Percentiles rank a stretch among this genome's conserved stretches.
Evolutionary conservation across 257 asterid genomes (phyloP).

Genomic region (Solanum pinnatisectum): DNA sequence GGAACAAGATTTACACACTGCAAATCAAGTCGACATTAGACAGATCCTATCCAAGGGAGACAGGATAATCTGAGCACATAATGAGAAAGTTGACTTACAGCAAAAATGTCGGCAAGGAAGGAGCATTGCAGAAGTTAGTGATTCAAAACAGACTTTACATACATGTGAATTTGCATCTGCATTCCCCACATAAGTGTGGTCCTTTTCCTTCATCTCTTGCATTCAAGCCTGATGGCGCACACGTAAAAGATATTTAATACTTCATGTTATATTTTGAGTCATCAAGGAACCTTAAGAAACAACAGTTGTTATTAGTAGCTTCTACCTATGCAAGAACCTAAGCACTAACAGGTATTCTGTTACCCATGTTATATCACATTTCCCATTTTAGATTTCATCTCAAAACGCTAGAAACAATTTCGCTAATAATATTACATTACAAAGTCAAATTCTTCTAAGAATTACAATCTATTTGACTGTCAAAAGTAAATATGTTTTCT

Average conservation of each 20-base stretch:
- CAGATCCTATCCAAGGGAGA: background rate
- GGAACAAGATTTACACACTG: slow-evolving; percentile 96
- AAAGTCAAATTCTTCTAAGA: background rate
- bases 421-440: background rate
- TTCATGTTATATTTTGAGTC: background rate
- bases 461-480: background rate
- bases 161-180: slow-evolving; percentile 74
- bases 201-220: slow-evolving; percentile 95
- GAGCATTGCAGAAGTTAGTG: slow-evolving; percentile 85
- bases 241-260: background rate
- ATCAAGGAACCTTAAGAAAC: background rate
- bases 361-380: background rate
- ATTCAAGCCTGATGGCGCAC: slow-evolving; percentile 57
- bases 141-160: slow-evolving; percentile 94
- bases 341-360: background rate
- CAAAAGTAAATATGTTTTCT: background rate
- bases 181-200: slow-evolving; percentile 53
- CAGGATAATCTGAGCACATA: background rate
- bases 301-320: background rate
- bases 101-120: slow-evolving; percentile 99
- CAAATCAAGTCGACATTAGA: slow-evolving; percentile 18
- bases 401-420: background rate
- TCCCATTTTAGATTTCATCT: background rate
- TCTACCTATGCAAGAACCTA: background rate
- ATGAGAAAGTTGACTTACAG: slow-evolving; percentile 40